Base-by-base conservation (phyloP, 1,284 basidiomycete species). In the Melampsora larici-populina region DNA sequence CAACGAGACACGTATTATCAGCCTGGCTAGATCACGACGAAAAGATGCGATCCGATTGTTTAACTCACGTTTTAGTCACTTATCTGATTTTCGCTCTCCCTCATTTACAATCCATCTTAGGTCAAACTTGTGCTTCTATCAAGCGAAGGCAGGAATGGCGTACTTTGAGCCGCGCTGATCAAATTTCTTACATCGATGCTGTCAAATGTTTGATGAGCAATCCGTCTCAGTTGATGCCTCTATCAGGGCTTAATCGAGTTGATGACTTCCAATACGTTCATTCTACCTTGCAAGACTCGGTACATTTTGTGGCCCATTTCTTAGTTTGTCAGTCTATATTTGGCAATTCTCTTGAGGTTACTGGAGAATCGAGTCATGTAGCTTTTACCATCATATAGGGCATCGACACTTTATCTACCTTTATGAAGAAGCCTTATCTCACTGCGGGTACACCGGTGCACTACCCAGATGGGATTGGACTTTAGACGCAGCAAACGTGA, bases 261-360 rank as follows among this genome's bases (percentile, higher is more conserved):
- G 74, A 76, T 69, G 74, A 76, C 55, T 76, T 76, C 33, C 51
- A 69, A 62, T 76, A 76, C 46, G 66, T 76, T 49, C 74, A 76
- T 69, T 69, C 66, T 17, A 69, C 49, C n/a, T 33, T 69, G 48
- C 58, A 69, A 18, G 48, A 49, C 24, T 43, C 68, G 40, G 46
- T 69, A 36, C 74, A 76, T 69, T 76, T 76, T 31, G 66, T 69
- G 17, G 74, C 74, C 40, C 48, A 65, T 43, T 76, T 76, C 62
- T 65, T 76, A 40, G 64, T 65, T 13, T 76, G 74, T 76, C 31
- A 48, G 74, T 63, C 55, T 24, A 51, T 1, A 65, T 21, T 1
- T 49, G 43, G 26, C 26, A 21, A n/a, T 6, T 36, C 7, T 21
- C 26, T 33, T 17, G 31, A 36, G n/a, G 60, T 18, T 26, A 26